These are phyloP conservation scores for Cyberlindnera galapagoensis DNA, from an alignment of 805 yeast genomes.

Conservation along the genomic window DNA sequence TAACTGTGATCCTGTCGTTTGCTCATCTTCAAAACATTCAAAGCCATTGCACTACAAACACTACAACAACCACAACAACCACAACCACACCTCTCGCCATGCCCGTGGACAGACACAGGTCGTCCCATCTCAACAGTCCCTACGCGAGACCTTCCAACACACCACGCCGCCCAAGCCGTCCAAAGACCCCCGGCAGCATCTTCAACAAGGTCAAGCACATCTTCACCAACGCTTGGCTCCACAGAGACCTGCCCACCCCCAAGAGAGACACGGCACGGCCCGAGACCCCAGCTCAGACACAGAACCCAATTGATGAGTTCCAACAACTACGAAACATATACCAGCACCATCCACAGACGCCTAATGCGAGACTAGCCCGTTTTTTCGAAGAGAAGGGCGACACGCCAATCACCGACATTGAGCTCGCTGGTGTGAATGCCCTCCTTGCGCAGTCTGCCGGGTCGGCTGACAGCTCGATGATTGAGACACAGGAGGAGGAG, in stretches of 20 bases:
- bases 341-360: conserved; percentile 24
- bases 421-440: conserved; percentile 75
- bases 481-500: conserved; percentile 1
- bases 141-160: conserved; percentile 12
- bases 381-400: conserved; percentile 75
- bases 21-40: too few species aligned
- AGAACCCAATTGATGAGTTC: conserved; percentile 19
- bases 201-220: conserved; percentile 21
- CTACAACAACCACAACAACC: too few species aligned
- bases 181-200: conserved; percentile 21
- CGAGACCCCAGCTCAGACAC: too few species aligned
- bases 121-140: conserved; percentile 18
- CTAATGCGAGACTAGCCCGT: conserved; percentile 57
- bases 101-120: conserved; percentile 7
- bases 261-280: conserved; percentile 4
- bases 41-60: too few species aligned
- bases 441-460: conserved; percentile 38
- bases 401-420: conserved; percentile 64
- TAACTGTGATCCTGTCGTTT: too few species aligned
- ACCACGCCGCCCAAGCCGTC: conserved; percentile 16
- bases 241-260: too few species aligned
- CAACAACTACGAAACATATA: conserved; percentile 7
- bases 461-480: not conserved
- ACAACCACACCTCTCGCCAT: too few species aligned
- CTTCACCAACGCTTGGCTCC: conserved; percentile 17